phyloP scores from a whole-genome alignment of 2,329 filamentous ascomycete species.

The Pyricularia sp. region DNA sequence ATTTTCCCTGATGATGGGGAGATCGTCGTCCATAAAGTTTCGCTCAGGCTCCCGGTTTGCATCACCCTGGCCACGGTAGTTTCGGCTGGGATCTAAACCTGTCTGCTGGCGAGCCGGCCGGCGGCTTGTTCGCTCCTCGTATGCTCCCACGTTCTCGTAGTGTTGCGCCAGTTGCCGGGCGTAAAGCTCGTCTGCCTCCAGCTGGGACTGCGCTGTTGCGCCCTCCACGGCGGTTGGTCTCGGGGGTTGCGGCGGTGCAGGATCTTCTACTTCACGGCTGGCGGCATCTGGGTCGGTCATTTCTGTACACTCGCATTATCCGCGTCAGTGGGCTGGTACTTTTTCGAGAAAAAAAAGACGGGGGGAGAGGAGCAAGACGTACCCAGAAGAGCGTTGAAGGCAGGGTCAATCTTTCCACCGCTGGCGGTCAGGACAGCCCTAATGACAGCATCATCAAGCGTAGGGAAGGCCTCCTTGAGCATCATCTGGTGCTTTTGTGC shows the following conservation, averaged over 20 bases:
- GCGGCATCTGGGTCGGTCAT: slow-evolving; percentile 72
- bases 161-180: slow-evolving; percentile 87
- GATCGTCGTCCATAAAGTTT: slow-evolving; percentile 92
- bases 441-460: slow-evolving; percentile 69
- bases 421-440: slow-evolving; percentile 85
- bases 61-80: slow-evolving; percentile 30
- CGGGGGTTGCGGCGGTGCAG: slow-evolving; percentile 69
- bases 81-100: slow-evolving; percentile 45
- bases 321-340: neutral
- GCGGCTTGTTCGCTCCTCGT: slow-evolving; percentile 45
- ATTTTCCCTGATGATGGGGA: slow-evolving; percentile 87
- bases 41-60: slow-evolving; percentile 40
- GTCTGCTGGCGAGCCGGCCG: slow-evolving; percentile 29
- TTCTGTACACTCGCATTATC: slow-evolving; percentile 29
- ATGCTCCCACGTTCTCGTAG: slow-evolving; percentile 57
- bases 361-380: slow-evolving; percentile 13
- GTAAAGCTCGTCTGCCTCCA: slow-evolving; percentile 86
- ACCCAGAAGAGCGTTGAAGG: slow-evolving; percentile 91
- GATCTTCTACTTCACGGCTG: slow-evolving; percentile 41
- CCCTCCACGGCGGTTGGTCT: slow-evolving; percentile 46
- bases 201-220: slow-evolving; percentile 59
- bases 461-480: slow-evolving; percentile 87
- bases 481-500: slow-evolving; percentile 80
- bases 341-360: neutral
- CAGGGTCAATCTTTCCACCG: slow-evolving; percentile 77